These are phyloP conservation scores for Balansia obtecta DNA, from an alignment of 2,329 filamentous ascomycete genomes.

Conservation along the genomic window DNA sequence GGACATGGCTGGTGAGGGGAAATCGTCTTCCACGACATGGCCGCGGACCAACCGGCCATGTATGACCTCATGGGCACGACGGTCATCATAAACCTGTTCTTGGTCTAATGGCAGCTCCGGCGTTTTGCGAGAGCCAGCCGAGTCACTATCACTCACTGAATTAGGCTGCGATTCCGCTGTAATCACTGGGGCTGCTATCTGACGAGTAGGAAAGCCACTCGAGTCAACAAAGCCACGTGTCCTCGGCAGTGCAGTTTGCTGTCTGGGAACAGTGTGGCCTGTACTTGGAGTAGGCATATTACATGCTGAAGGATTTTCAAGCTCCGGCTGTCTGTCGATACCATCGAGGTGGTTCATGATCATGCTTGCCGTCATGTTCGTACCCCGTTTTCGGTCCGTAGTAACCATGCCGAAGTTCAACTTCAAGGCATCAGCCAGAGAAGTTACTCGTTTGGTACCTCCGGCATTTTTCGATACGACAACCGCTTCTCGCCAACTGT, in stretches of 20 bases:
- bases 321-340: slow-evolving; percentile 32
- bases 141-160: slow-evolving; percentile 8
- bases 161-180: slow-evolving; percentile 6
- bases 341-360: slow-evolving; percentile 59
- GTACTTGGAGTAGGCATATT: slow-evolving; percentile 10
- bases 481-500: slow-evolving; percentile 80
- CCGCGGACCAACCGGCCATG: slow-evolving; percentile 85
- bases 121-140: slow-evolving; percentile 13
- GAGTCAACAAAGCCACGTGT: slow-evolving; percentile 23
- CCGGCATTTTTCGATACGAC: slow-evolving; percentile 98
- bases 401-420: slow-evolving; percentile 96
- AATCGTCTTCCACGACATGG: slow-evolving; percentile 90
- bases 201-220: slow-evolving; percentile 30
- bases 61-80: slow-evolving; percentile 78
- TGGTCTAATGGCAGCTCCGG: slow-evolving; percentile 20
- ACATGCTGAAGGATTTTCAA: slow-evolving; percentile 21
- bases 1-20: slow-evolving; percentile 64
- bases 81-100: slow-evolving; percentile 55
- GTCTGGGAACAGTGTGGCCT: slow-evolving; percentile 11
- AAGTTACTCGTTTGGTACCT: slow-evolving; percentile 93
- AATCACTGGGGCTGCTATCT: slow-evolving; percentile 7
- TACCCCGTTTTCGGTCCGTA: slow-evolving; percentile 59
- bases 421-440: slow-evolving; percentile 87
- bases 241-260: slow-evolving; percentile 10
- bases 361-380: slow-evolving; percentile 67